Conservation (phyloP, 768 basidiomycete genomes). For the Russula vinacea region DNA sequence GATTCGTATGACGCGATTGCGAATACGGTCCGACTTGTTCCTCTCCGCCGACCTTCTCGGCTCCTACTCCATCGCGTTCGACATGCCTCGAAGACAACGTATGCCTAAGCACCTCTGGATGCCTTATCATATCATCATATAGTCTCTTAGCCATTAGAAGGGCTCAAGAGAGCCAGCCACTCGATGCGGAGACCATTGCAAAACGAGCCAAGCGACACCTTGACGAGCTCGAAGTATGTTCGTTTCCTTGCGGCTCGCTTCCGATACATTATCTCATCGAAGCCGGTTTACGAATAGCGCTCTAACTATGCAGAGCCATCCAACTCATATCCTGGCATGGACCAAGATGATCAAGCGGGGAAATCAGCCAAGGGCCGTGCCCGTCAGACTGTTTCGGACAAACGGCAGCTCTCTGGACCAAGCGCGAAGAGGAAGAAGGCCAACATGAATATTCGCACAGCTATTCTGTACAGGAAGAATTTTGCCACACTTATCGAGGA, state of each 20-base stretch:
- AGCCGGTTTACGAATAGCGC: constrained; percentile 43
- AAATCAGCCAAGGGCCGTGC: constrained; percentile 62
- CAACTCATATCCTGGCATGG: constrained; percentile 40
- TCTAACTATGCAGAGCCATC: constrained; percentile 73
- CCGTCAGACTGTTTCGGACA: constrained; percentile 77
- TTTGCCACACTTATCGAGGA: constrained; percentile 71
- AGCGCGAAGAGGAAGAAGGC: constrained; percentile 72
- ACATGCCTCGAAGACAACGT: constrained; percentile 27
- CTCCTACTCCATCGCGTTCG: neutral
- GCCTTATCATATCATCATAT: neutral
- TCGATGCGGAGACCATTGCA: constrained; percentile 64
- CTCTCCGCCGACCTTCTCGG: constrained; percentile 18
- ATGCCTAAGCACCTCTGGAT: neutral
- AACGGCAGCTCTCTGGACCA: constrained; percentile 52
- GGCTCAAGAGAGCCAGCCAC: constrained; percentile 42
- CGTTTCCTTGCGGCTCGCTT: constrained; percentile 21
- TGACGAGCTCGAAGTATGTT: constrained; percentile 77
- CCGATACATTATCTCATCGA: constrained; percentile 20
- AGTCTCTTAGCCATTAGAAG: constrained; percentile 44
- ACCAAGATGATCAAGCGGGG: constrained; percentile 47
- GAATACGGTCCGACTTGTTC: constrained; percentile 3
- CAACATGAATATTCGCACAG: constrained; percentile 74
- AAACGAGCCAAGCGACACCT: constrained; percentile 75
- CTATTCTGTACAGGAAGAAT: constrained; percentile 80
- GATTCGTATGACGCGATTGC: constrained; percentile 27